These are phyloP conservation scores for Xylaria sp. DNA, from an alignment of 495 filamentous ascomycete species.

Conservation along the genomic window DNA sequence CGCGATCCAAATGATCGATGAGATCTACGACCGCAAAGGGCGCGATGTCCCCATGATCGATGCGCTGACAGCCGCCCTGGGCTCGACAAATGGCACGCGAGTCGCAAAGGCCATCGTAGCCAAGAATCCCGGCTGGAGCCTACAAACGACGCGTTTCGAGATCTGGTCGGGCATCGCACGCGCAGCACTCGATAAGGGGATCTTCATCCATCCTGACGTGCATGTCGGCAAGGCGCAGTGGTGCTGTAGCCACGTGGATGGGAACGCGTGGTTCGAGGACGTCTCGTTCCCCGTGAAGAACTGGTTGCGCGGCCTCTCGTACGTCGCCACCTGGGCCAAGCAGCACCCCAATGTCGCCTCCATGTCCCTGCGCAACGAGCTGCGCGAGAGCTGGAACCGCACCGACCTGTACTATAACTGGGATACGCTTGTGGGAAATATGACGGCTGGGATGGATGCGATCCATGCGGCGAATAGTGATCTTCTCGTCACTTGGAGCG, in stretches of 20 bases:
- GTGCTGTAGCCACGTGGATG: conserved; percentile 62
- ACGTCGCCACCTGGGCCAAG: conserved; percentile 58
- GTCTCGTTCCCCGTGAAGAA: conserved; percentile 56
- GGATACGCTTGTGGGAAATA: conserved; percentile 56
- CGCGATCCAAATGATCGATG: conserved; percentile 65
- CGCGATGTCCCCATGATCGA: conserved; percentile 54
- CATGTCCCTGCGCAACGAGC: conserved; percentile 62
- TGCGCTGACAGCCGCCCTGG: conserved; percentile 53
- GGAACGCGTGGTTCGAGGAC: conserved; percentile 65
- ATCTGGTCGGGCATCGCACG: conserved; percentile 50
- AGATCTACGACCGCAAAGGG: conserved; percentile 57
- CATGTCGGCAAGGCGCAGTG: conserved; percentile 64
- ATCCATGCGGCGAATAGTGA: conserved; percentile 59
- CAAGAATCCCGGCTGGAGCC: conserved; percentile 55
- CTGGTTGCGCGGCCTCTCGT: conserved; percentile 58
- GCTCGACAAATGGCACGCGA: conserved; percentile 52
- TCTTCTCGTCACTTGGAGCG: conserved; percentile 62
- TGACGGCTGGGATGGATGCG: conserved; percentile 53
- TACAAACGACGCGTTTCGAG: conserved; percentile 53
- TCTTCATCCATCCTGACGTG: conserved; percentile 65
- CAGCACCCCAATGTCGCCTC: conserved; percentile 53
- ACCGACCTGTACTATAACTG: conserved; percentile 57
- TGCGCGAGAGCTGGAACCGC: conserved; percentile 49
- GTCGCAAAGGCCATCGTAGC: conserved; percentile 51
- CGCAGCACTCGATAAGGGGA: conserved; percentile 49